Base-by-base conservation (phyloP, 2,329 filamentous ascomycete species). In the Aureobasidium leucospermi region DNA sequence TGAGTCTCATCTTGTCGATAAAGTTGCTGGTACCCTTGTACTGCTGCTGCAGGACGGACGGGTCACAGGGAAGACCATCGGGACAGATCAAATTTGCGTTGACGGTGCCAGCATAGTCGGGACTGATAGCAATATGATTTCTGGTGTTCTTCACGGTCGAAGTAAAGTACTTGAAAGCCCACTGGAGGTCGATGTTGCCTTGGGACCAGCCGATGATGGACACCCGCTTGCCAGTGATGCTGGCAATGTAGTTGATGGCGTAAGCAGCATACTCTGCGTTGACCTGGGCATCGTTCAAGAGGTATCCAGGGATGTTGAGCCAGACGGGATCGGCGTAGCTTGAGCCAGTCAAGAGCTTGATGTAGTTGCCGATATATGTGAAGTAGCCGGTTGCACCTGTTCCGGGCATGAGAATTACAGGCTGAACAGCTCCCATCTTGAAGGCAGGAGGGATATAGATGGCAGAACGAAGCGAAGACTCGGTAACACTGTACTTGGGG, bases 121-220 rank as follows among this genome's bases (percentile, higher is more conserved):
- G 74, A 9, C 76, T 78, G 48, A 83, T 72, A 46, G 78, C 74
- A 42, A 85, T 73, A 66, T 81, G 77, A 66, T 84, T 77, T n/a
- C 72, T 72, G 1, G 79, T 74, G 0, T 71, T 68, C 2, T 62
- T 63, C 4, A 76, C 74, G 1, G 77, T 79, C 1, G 76, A 79
- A 0, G 79, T 79, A 78, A 78, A 84, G 71, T 81, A 83, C 63
- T 82, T 83, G 63, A 81, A 71, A 0, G 78, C 79, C 82, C 81
- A 84, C 66, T 85, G 82, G 0, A 76, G 72, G 60, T 80, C 71
- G 2, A 84, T 69, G 49, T 76, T 78, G 15, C 81, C 81, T 68
- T 85, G 81, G 0, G 79, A 82, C 79, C 78, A 84, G 13, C 73
- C 74, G n/a, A 83, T 68, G 19, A 82, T 70, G 16, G 73, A 70